Evolutionary conservation across 2,329 filamentous ascomycete species (phyloP).

Genomic region (Xylaria sp.): DNA sequence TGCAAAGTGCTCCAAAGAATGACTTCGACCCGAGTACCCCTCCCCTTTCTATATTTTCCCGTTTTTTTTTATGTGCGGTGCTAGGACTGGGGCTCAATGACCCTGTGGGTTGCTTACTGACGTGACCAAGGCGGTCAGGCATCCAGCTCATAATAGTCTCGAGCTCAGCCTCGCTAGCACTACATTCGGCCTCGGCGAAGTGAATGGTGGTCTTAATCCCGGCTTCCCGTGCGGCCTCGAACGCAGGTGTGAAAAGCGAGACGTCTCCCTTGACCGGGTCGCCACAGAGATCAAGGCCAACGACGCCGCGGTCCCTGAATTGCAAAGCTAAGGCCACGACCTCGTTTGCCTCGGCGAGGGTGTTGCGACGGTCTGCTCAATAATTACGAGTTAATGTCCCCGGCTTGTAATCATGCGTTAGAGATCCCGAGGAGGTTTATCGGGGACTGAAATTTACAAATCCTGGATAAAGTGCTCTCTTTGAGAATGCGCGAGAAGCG

Average conservation of each 20-base stretch:
- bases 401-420: neutral
- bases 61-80: too few relatives aligned
- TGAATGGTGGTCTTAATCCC: constrained; percentile 76
- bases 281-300: constrained; percentile 82
- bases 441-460: too few relatives aligned
- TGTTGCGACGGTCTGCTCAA: constrained; percentile 72
- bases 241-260: constrained; percentile 66
- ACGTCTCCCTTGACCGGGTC: constrained; percentile 74
- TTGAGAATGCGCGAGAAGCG: neutral
- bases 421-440: neutral
- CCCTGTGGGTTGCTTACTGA: constrained; percentile 54
- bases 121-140: constrained; percentile 79
- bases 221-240: constrained; percentile 63
- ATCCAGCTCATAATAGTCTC: constrained; percentile 69
- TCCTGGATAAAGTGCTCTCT: neutral
- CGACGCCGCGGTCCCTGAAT: constrained; percentile 65
- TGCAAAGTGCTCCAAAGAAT: neutral
- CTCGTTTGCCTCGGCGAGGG: constrained; percentile 66
- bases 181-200: constrained; percentile 75
- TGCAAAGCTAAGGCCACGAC: constrained; percentile 71
- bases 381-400: neutral
- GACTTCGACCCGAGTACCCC: neutral
- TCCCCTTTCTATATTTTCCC: too few relatives aligned
- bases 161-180: constrained; percentile 69
- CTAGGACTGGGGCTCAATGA: neutral